A percentile compares a stretch with the other conserved stretches of the same genome.
These are phyloP conservation scores for Solanum aculeatissimum DNA, from an alignment of 305 asterid species.

Conservation along the genomic window DNA sequence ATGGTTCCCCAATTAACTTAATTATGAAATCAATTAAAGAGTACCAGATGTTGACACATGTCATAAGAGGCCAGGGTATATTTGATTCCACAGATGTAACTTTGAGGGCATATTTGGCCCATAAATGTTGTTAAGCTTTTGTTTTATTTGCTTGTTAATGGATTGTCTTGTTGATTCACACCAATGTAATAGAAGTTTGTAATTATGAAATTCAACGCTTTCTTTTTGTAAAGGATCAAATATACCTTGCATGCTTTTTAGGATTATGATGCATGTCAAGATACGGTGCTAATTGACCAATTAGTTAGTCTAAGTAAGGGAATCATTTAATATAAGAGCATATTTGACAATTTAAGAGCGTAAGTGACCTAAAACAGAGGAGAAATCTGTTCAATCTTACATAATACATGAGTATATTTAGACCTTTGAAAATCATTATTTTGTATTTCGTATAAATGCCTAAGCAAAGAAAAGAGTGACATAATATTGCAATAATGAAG, in stretches of 20 bases:
- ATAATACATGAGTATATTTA: not conserved
- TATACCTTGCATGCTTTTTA: no score
- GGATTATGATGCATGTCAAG: no score
- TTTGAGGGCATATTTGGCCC: not conserved
- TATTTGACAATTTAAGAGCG: not conserved
- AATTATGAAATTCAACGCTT: not conserved
- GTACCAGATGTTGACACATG: not conserved
- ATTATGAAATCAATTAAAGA: not conserved
- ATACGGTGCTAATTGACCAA: no score
- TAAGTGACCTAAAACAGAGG: not conserved
- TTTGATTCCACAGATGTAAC: not conserved
- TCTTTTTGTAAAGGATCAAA: not conserved
- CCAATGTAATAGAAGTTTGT: not conserved
- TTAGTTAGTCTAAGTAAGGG: no score
- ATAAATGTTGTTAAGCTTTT: not conserved
- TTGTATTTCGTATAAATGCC: not conserved
- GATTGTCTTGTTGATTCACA: not conserved
- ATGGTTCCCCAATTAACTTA: accelerated
- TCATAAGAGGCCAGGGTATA: not conserved
- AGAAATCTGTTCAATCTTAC: not conserved
- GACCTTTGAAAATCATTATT: not conserved
- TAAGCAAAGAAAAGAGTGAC: not conserved
- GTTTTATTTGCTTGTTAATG: not conserved
- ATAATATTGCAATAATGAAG: not conserved
- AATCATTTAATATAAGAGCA: no score